Percentiles rank a stretch among this genome's conserved stretches.
Conservation (phyloP, 2,329 filamentous ascomycete species). For the Lasiodiplodia citricola region DNA sequence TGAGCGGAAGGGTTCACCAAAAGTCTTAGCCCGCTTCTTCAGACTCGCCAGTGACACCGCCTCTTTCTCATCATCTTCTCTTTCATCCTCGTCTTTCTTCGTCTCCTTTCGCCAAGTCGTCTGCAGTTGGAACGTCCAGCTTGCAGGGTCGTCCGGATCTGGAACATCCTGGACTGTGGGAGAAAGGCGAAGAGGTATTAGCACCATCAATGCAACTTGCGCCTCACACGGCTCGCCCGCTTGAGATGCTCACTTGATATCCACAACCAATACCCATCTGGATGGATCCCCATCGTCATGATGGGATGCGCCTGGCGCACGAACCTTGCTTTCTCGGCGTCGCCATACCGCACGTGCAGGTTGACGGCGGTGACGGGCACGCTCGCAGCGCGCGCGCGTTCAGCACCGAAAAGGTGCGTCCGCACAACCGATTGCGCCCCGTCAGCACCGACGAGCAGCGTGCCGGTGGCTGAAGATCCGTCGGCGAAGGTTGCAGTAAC, state of each 20-base stretch:
- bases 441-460: constrained; percentile 43
- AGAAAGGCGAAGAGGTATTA: too few species aligned
- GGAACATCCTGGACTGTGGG: constrained; percentile 39
- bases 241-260: constrained; percentile 21
- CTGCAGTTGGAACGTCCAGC: constrained; percentile 43
- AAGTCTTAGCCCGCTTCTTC: constrained; percentile 36
- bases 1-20: constrained; percentile 48
- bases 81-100: constrained; percentile 27
- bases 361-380: constrained; percentile 27
- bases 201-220: too few species aligned
- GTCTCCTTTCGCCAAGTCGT: constrained; percentile 37
- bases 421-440: constrained; percentile 31
- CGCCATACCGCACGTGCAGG: constrained; percentile 25
- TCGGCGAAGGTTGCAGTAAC: constrained; percentile 45
- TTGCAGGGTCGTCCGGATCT: constrained; percentile 38
- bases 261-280: constrained; percentile 34
- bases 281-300: constrained; percentile 41
- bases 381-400: constrained; percentile 27
- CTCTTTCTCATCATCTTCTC: constrained; percentile 31
- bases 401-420: constrained; percentile 34
- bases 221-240: too few species aligned
- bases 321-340: constrained; percentile 28
- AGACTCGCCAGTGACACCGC: constrained; percentile 34
- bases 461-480: constrained; percentile 36
- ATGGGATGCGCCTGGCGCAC: constrained; percentile 36